Conservation (phyloP, 805 yeast genomes). For the Candida sphagnicola region DNA sequence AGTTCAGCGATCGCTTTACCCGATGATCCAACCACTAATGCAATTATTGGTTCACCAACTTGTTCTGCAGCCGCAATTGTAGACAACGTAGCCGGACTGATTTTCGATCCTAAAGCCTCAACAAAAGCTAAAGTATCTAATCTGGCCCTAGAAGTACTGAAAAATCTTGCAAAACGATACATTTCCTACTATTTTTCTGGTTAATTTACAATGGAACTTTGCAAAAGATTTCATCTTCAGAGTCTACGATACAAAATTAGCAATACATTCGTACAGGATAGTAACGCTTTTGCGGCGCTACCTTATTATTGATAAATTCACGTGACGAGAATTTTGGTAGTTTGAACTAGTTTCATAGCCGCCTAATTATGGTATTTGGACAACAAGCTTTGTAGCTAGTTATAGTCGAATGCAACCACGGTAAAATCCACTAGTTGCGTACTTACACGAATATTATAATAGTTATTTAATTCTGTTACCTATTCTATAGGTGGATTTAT, state of each 20-base stretch:
- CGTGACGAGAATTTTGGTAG: too few relatives aligned
- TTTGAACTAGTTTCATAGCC: too few relatives aligned
- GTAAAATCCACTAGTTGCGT: too few relatives aligned
- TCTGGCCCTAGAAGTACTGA: constrained; percentile 33
- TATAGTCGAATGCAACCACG: too few relatives aligned
- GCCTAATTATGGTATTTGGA: too few relatives aligned
- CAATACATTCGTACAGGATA: neutral
- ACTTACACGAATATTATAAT: too few relatives aligned
- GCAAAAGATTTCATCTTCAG: neutral
- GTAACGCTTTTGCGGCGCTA: neutral
- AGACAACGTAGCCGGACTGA: constrained; percentile 67
- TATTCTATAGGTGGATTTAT: too few relatives aligned
- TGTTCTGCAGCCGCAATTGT: constrained; percentile 74
- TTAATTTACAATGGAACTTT: neutral
- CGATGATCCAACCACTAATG: constrained; percentile 67
- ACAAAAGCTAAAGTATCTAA: constrained; percentile 66
- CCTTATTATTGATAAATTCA: neutral
- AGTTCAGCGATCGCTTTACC: constrained; percentile 41
- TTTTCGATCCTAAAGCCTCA: constrained; percentile 54
- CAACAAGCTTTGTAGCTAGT: too few relatives aligned
- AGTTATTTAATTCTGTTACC: too few relatives aligned
- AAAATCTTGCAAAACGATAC: constrained; percentile 34
- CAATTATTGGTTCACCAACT: constrained; percentile 77
- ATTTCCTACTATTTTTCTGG: neutral
- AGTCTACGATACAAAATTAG: neutral